Base-by-base conservation (phyloP, 345 rosid species). In the Populus tremula region DNA sequence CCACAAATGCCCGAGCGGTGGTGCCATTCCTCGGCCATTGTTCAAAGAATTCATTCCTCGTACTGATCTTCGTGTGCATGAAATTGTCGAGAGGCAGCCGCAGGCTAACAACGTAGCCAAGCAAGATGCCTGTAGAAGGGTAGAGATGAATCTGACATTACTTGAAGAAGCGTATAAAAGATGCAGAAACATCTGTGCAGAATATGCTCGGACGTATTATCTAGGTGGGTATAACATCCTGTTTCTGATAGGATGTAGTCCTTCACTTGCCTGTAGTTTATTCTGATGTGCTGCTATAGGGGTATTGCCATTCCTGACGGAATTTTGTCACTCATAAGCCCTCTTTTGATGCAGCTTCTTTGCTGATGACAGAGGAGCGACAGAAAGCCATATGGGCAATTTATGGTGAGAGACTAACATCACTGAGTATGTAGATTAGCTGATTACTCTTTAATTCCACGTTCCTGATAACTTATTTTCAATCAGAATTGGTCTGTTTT, bases 331-430 rank as follows among this genome's bases (percentile, higher is more conserved):
- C 38, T 73, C 20, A 0, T 45, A 47, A 12, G 1, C 18, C 11
- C 27, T 35, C 13, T 65, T 29, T 70, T 31, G 63, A 59, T 83
- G 78, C 89, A 90, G 91, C 92, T 70, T 86, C 91, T 36, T 70
- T 79, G 81, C 82, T 91, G 35, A 89, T 91, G 91, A 89, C 90
- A 27, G 82, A 87, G 54, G 89, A 88, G 67, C 75, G 91, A 47
- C 88, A 87, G 80, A 89, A 84, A 76, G 90, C 94, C 1, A 89
- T 87, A 64, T 91, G 94, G 91, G 91, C 92, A 72, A 89, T 91
- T 67, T 89, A 89, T 70, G 94, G 91, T 88, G 74, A 73, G 80
- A 39, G 74, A 70, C 12, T 72, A 63, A 43, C 12, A 47, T 47
- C 20, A 14, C 16, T 47, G 1, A 12, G 18, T 0, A 14, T 47